Percentiles rank a stretch among this genome's conserved stretches.
Evolutionary conservation across 768 basidiomycete genomes (phyloP).

Genomic region (Mycena venus): DNA sequence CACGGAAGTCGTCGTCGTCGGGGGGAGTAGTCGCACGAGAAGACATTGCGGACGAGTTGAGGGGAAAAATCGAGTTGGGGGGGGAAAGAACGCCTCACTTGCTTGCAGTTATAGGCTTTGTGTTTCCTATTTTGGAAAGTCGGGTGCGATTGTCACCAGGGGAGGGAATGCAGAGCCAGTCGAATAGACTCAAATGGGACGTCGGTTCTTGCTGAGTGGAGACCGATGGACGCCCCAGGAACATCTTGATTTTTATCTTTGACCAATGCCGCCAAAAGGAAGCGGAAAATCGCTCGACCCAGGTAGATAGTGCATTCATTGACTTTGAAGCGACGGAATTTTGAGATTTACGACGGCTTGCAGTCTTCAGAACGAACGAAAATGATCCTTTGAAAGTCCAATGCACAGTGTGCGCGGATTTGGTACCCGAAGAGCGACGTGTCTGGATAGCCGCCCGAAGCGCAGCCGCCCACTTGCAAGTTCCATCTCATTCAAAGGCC

Average conservation of each 20-base stretch:
- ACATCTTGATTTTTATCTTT: not conserved
- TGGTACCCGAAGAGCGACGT: not conserved
- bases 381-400: not conserved
- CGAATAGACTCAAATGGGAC: too few species aligned
- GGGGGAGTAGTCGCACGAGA: not conserved
- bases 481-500: not conserved
- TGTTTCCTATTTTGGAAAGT: not conserved
- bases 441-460: not conserved
- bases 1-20: too few species aligned
- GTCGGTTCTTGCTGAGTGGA: not conserved
- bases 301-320: too few species aligned
- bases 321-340: too few species aligned
- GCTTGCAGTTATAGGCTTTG: not conserved
- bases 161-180: not conserved
- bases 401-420: not conserved
- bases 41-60: not conserved
- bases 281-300: not conserved
- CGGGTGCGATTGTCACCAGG: not conserved
- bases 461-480: not conserved
- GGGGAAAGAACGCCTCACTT: too few species aligned
- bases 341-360: not conserved
- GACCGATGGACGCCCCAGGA: not conserved
- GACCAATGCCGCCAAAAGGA: conserved; percentile 3
- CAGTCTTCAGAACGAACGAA: not conserved
- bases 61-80: not conserved